Evolutionary conservation across 495 filamentous ascomycete species (phyloP).

Genomic region (Lasiosphaeria hispida): DNA sequence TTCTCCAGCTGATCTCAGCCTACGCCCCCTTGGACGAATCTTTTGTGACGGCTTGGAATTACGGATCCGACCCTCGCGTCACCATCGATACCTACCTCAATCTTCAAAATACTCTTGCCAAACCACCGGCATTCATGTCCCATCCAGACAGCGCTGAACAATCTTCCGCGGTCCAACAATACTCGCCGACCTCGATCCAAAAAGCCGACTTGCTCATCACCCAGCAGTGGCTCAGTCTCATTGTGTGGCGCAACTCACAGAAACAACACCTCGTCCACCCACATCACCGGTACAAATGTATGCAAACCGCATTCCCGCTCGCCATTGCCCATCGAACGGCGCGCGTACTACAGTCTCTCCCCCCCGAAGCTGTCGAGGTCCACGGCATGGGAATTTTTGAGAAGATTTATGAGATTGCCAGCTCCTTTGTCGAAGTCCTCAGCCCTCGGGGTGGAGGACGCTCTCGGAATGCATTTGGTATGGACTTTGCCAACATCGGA

Average conservation of each 20-base stretch:
- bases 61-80: slow-evolving; percentile 28
- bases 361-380: slow-evolving; percentile 54
- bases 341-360: slow-evolving; percentile 47
- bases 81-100: slow-evolving; percentile 43
- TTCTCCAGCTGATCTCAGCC: slow-evolving; percentile 54
- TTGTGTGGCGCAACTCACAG: slow-evolving; percentile 62
- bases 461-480: neutral
- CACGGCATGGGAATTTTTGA: slow-evolving; percentile 59
- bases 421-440: slow-evolving; percentile 53
- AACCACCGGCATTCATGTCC: slow-evolving; percentile 18
- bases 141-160: neutral
- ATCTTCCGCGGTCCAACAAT: neutral
- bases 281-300: slow-evolving; percentile 42
- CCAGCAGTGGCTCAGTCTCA: slow-evolving; percentile 60
- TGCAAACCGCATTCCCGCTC: slow-evolving; percentile 58
- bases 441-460: slow-evolving; percentile 3
- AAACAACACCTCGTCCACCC: slow-evolving; percentile 49
- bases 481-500: neutral
- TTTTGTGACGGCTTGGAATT: slow-evolving; percentile 38
- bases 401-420: slow-evolving; percentile 55
- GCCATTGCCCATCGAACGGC: slow-evolving; percentile 53
- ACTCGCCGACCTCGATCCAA: slow-evolving; percentile 30
- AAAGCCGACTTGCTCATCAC: slow-evolving; percentile 61
- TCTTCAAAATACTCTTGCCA: slow-evolving; percentile 39
- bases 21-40: slow-evolving; percentile 38